Conservation (phyloP, 148 eudicot species). For the Nepenthes gracilis region DNA sequence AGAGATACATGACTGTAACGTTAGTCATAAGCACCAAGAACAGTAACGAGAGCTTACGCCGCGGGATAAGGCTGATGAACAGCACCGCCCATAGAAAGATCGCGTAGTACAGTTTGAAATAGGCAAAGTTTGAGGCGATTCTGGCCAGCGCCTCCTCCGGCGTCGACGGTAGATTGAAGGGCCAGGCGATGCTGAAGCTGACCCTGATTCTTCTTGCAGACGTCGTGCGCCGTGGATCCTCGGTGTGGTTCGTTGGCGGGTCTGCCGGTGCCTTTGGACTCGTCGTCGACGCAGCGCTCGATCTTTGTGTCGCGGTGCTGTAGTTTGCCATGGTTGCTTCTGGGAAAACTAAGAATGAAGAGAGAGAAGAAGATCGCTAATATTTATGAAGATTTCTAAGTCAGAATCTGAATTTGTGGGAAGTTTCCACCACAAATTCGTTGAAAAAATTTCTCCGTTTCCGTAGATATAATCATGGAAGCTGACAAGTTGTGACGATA, state of each 20-base stretch:
- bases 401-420: too few relatives aligned
- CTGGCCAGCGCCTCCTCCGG: slow-evolving; percentile 18
- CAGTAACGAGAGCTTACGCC: slow-evolving; percentile 23
- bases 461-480: too few relatives aligned
- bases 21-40: slow-evolving; percentile 19
- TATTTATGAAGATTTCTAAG: too few relatives aligned
- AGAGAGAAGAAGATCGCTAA: too few relatives aligned
- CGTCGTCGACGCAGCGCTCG: too few relatives aligned
- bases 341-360: too few relatives aligned
- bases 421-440: too few relatives aligned
- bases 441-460: too few relatives aligned
- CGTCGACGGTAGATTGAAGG: slow-evolving; percentile 30
- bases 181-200: slow-evolving; percentile 13
- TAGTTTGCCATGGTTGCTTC: too few relatives aligned
- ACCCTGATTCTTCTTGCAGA: neutral
- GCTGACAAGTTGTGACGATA: too few relatives aligned
- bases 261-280: too few relatives aligned
- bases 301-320: too few relatives aligned
- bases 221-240: neutral
- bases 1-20: slow-evolving; percentile 16
- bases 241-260: neutral
- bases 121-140: slow-evolving; percentile 16
- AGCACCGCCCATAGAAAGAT: slow-evolving; percentile 30
- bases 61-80: slow-evolving; percentile 28
- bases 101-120: slow-evolving; percentile 17